Evolutionary conservation across 495 filamentous ascomycete species (phyloP).

Genomic region (Clohesyomyces aquaticus): DNA sequence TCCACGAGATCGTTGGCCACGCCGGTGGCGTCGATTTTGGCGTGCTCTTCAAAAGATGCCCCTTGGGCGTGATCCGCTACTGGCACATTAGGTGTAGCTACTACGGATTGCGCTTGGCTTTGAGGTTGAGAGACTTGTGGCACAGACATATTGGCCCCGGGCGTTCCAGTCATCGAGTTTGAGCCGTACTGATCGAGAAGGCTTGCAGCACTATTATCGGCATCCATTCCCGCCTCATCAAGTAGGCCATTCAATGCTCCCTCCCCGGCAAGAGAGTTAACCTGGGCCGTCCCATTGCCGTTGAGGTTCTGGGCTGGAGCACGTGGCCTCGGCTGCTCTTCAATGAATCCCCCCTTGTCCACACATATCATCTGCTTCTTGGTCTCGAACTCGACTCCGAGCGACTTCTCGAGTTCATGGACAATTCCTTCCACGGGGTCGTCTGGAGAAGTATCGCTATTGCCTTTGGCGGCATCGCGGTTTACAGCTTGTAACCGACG

Average conservation of each 20-base stretch:
- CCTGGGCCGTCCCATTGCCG: constrained; percentile 15
- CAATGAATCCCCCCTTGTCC: constrained; percentile 47
- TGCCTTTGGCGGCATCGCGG: not conserved
- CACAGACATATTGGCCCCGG: constrained; percentile 31
- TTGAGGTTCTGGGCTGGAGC: constrained; percentile 28
- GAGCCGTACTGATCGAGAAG: constrained; percentile 40
- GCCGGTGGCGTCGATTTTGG: constrained; percentile 16
- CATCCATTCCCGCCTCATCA: constrained; percentile 28
- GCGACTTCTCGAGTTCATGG: constrained; percentile 41
- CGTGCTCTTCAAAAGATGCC: constrained; percentile 18
- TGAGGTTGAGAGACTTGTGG: constrained; percentile 33
- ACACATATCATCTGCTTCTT: constrained; percentile 44
- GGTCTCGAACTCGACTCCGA: constrained; percentile 41
- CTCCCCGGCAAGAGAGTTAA: not conserved
- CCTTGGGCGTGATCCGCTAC: not conserved
- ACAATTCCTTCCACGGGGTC: constrained; percentile 44
- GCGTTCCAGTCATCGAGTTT: constrained; percentile 35
- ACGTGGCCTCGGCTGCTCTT: constrained; percentile 35
- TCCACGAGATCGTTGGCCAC: constrained; percentile 33
- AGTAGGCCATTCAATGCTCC: constrained; percentile 19
- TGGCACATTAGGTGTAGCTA: constrained; percentile 28
- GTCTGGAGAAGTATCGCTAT: constrained; percentile 14
- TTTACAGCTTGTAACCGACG: constrained; percentile 38
- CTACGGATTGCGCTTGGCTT: constrained; percentile 34
- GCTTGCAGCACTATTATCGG: constrained; percentile 40